Percentiles rank a stretch among this genome's conserved stretches.
Conservation (phyloP, 2,329 filamentous ascomycete genomes). For the Pseudogymnoascus sp. region DNA sequence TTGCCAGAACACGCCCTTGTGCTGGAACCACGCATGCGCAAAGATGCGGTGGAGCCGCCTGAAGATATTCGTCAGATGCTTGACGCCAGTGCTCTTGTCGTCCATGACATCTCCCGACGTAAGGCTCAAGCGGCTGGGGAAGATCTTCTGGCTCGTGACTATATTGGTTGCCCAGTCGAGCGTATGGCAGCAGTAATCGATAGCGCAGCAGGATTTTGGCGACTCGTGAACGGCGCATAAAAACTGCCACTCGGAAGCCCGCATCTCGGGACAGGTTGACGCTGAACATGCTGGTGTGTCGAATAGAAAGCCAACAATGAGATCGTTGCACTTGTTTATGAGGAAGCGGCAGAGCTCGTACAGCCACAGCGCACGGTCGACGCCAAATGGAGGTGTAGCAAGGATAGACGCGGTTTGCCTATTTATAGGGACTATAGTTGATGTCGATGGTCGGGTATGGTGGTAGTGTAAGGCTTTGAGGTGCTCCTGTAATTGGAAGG, state of each 20-base stretch:
- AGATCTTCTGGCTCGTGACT: slow-evolving; percentile 88
- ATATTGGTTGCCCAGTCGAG: slow-evolving; percentile 96
- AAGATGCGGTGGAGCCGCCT: slow-evolving; percentile 91
- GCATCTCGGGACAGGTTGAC: slow-evolving; percentile 92
- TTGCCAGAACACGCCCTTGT: slow-evolving; percentile 89
- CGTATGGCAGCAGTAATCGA: slow-evolving; percentile 98
- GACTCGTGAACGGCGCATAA: slow-evolving; percentile 95
- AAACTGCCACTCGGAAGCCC: slow-evolving; percentile 97
- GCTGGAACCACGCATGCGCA: slow-evolving; percentile 97
- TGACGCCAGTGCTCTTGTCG: slow-evolving; percentile 56
- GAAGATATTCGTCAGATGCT: slow-evolving; percentile 91
- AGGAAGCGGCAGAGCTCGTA: slow-evolving; percentile 97
- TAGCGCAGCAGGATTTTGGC: slow-evolving; percentile 93
- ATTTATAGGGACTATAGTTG: slow-evolving; percentile 60
- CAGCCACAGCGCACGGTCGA: slow-evolving; percentile 86
- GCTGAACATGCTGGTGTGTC: slow-evolving; percentile 84
- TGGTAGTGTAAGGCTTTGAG: slow-evolving; percentile 84
- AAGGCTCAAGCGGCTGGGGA: slow-evolving; percentile 61
- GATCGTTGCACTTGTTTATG: slow-evolving; percentile 84
- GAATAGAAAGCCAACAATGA: slow-evolving; percentile 87
- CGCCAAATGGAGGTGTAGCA: slow-evolving; percentile 67
- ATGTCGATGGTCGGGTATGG: slow-evolving; percentile 55
- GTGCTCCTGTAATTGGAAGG: slow-evolving; percentile 95
- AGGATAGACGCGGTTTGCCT: slow-evolving; percentile 67
- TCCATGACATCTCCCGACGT: slow-evolving; percentile 38